phyloP scores from a whole-genome alignment of 2,329 filamentous ascomycete genomes.

The Fusarium sp. region DNA sequence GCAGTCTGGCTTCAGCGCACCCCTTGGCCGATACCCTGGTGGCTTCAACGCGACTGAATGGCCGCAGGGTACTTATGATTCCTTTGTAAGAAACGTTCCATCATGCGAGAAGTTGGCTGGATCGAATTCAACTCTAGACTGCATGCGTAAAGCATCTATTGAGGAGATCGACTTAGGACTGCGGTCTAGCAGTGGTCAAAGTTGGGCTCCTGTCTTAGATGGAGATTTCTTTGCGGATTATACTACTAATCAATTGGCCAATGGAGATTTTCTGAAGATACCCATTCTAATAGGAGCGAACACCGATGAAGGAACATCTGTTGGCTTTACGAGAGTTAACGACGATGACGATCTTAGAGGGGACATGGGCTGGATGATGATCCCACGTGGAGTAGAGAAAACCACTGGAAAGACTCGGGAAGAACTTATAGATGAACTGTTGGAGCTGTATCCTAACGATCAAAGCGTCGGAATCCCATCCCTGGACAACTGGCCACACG shows the following conservation, averaged over 20 bases:
- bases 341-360: constrained; percentile 48
- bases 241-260: constrained; percentile 47
- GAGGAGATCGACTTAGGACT: constrained; percentile 45
- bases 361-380: constrained; percentile 17
- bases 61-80: constrained; percentile 48
- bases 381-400: constrained; percentile 12
- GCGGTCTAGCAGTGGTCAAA: constrained; percentile 9
- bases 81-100: constrained; percentile 46
- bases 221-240: constrained; percentile 53
- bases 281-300: constrained; percentile 54
- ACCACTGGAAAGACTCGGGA: constrained; percentile 41
- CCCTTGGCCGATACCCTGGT: constrained; percentile 46
- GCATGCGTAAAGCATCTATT: constrained; percentile 46
- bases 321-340: constrained; percentile 43
- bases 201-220: constrained; percentile 51
- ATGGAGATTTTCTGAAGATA: constrained; percentile 52
- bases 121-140: constrained; percentile 43
- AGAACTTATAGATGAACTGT: constrained; percentile 41
- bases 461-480: constrained; percentile 52
- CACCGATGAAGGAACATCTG: constrained; percentile 49
- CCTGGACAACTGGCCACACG: constrained; percentile 49
- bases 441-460: constrained; percentile 50
- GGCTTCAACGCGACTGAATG: constrained; percentile 47
- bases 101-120: constrained; percentile 41
- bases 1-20: constrained; percentile 59